These are phyloP conservation scores for Letharia columbiana DNA, from an alignment of 495 filamentous ascomycete species.

Conservation along the genomic window DNA sequence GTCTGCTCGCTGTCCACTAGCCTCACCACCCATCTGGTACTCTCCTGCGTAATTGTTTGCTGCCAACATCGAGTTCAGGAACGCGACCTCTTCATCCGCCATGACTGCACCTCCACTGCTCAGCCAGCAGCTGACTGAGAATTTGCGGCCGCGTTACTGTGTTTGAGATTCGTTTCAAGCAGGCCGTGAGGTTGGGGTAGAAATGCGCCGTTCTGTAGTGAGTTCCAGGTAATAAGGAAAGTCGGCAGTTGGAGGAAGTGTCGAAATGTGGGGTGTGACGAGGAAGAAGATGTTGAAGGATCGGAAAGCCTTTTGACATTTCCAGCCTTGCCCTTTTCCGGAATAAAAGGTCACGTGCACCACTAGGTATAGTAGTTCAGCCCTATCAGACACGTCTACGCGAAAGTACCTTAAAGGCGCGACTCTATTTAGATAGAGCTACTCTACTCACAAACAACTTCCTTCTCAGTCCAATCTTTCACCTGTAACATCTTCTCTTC, in stretches of 20 bases:
- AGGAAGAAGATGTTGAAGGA: background rate
- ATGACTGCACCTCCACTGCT: slow-evolving; percentile 31
- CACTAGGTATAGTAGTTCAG: background rate
- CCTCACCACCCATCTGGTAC: slow-evolving; percentile 18
- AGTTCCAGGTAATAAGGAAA: background rate
- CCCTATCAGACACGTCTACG: slow-evolving; percentile 1
- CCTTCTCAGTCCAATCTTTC: background rate
- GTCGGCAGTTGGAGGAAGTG: background rate
- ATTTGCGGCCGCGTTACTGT: background rate
- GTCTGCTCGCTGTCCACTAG: slow-evolving; percentile 34
- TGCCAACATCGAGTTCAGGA: slow-evolving; percentile 38
- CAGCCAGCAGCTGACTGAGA: slow-evolving; percentile 1
- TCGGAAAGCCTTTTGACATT: background rate
- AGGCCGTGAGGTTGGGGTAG: background rate
- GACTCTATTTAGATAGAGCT: background rate
- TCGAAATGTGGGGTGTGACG: background rate
- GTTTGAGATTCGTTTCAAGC: background rate
- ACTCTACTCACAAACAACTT: background rate
- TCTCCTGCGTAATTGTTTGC: slow-evolving; percentile 22
- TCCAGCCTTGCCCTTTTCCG: background rate
- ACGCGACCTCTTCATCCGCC: slow-evolving; percentile 55
- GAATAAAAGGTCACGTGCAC: background rate
- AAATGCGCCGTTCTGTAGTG: background rate
- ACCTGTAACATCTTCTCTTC: background rate
- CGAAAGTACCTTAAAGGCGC: background rate